Conservation (phyloP, 2,329 filamentous ascomycete species). For the Trichoderma asperellum region DNA sequence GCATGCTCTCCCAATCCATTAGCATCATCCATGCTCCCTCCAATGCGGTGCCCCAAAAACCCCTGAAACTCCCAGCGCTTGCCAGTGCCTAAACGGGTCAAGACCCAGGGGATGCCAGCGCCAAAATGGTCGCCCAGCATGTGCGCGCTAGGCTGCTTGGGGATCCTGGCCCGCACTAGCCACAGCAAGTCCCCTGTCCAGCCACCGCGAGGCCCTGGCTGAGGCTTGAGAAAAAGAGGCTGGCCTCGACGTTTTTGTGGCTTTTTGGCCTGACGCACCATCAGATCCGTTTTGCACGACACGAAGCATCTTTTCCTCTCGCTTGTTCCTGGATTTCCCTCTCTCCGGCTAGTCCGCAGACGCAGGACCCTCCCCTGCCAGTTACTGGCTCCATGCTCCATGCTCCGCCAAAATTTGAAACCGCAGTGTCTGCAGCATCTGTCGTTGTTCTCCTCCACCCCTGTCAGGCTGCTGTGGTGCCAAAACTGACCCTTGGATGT, state of each 20-base stretch:
- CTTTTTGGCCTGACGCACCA: constrained; percentile 12
- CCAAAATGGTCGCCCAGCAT: neutral
- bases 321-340: constrained; percentile 13
- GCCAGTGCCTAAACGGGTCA: constrained; percentile 2
- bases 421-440: neutral
- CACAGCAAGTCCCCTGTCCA: neutral
- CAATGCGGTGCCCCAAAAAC: neutral
- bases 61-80: constrained; percentile 20
- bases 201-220: constrained; percentile 10
- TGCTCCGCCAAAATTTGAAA: constrained; percentile 16
- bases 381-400: neutral
- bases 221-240: neutral
- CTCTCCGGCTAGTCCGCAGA: neutral
- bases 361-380: neutral
- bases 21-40: neutral
- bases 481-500: constrained; percentile 3
- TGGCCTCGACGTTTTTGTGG: neutral
- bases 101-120: constrained; percentile 12
- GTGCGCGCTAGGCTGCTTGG: neutral
- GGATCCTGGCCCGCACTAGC: constrained; percentile 1
- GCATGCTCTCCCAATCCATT: neutral
- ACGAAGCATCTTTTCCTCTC: neutral
- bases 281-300: constrained; percentile 11
- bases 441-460: neutral
- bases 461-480: neutral